Base-by-base conservation (phyloP, 768 basidiomycete species). In the Boletus huronensis region DNA sequence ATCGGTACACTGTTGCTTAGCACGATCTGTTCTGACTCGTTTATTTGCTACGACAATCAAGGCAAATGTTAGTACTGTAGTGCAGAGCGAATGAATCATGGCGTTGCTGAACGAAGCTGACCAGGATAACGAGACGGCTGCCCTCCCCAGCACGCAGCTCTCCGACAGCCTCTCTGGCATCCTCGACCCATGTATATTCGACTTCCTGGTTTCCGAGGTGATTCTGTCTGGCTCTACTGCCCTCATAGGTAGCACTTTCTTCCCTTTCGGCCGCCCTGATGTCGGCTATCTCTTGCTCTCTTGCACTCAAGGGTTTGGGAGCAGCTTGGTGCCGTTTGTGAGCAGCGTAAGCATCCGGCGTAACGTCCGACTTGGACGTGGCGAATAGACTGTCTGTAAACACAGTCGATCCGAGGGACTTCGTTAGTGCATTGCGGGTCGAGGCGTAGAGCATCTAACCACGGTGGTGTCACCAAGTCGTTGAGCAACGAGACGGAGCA, bases 381-480 rank as follows among this genome's bases (percentile, higher is more conserved):
- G 91, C 91, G 64, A 89, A 91, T n/a, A 94, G 72, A 35, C 80
- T 78, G 66, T 89, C 85, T 3, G 79, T 79, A 70, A 93, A 90
- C 31, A 81, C 69, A 17, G 82, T 75, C 3, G 92, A 85, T 41
- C 90, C 90, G 4, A 95, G 77, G n/a, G 79, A 75, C 68, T 82
- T 90, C 28, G 84, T 77, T 21, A 94, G 77, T 17, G 84, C 77
- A 23, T 77, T 75, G 41, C 90, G 83, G 1, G 87, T 85, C 3
- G 92, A 87, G 21, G 93, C 90, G 70, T 93, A 94, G 32, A 95
- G 76, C 91, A 93, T 95, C 90, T 93, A 34, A 8, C 38, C 28
- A 50, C 10, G 23, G 5, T 2, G 49, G 34, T n/a, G 28, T 41
- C 26, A 36, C 46, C 40, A 35, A 44, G 43, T 43, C 40, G 21